Evolutionary conservation across 305 asterid species (phyloP).

Genomic region (Fraxinus floribunda): DNA sequence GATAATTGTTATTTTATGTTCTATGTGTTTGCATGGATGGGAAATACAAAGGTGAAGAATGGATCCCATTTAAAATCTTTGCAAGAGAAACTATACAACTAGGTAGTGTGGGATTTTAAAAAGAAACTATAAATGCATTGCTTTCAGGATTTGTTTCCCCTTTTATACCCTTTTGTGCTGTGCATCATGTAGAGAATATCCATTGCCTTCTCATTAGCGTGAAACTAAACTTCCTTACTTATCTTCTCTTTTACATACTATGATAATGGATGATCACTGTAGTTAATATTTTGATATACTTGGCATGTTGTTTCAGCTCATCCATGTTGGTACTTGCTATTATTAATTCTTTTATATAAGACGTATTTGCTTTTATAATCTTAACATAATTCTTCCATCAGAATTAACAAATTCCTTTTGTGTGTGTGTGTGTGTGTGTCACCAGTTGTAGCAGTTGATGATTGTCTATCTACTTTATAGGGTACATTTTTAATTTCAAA

Average conservation of each 20-base stretch:
- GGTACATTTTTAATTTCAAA: background rate
- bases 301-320: background rate
- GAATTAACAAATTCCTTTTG: background rate
- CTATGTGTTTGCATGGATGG: background rate
- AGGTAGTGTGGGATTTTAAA: background rate
- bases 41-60: conserved; percentile 4
- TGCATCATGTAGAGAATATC: background rate
- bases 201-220: background rate
- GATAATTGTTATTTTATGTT: background rate
- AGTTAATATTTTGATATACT: background rate
- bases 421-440: background rate
- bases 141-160: background rate
- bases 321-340: background rate
- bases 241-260: background rate
- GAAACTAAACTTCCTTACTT: background rate
- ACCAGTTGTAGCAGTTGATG: background rate
- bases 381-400: background rate
- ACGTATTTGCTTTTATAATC: background rate
- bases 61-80: background rate
- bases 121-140: background rate
- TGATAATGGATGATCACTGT: background rate
- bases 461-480: background rate
- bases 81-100: background rate
- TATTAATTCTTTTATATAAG: background rate
- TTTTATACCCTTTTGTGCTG: background rate